Conservation (phyloP, 2,329 filamentous ascomycete genomes). For the Moelleriella libera region DNA sequence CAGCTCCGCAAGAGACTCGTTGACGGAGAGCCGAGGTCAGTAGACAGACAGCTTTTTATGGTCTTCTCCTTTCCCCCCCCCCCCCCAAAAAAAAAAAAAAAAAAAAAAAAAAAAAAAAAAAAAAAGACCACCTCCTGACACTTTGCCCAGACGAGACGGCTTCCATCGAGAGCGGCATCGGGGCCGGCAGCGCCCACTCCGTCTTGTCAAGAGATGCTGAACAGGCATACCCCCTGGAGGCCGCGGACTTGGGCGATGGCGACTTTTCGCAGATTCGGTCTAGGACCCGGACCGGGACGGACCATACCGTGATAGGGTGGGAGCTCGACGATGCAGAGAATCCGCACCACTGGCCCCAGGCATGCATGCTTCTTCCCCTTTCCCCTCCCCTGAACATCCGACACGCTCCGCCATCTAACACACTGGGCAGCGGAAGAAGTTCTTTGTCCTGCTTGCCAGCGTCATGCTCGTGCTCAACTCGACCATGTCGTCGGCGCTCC, state of each 20-base stretch:
- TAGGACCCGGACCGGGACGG: constrained; percentile 16
- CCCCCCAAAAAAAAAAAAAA: too few species aligned
- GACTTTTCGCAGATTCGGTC: constrained; percentile 20
- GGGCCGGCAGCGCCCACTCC: constrained; percentile 10
- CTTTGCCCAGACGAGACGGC: background rate
- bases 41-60: background rate
- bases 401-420: background rate
- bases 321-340: constrained; percentile 33
- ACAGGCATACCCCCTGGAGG: constrained; percentile 25
- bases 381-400: background rate
- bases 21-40: background rate
- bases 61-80: background rate
- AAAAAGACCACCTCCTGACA: too few species aligned
- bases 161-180: constrained; percentile 8
- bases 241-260: constrained; percentile 19
- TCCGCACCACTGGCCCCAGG: constrained; percentile 34
- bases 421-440: constrained; percentile 33
- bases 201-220: constrained; percentile 25
- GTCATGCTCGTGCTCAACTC: constrained; percentile 51
- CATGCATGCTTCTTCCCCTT: constrained; percentile 1
- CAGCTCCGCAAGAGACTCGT: background rate
- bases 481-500: constrained; percentile 51
- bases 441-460: constrained; percentile 35
- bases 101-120: too few species aligned
- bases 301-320: constrained; percentile 28